Base-by-base conservation (phyloP, 2,329 filamentous ascomycete genomes). In the Alternaria angustiovoidea region DNA sequence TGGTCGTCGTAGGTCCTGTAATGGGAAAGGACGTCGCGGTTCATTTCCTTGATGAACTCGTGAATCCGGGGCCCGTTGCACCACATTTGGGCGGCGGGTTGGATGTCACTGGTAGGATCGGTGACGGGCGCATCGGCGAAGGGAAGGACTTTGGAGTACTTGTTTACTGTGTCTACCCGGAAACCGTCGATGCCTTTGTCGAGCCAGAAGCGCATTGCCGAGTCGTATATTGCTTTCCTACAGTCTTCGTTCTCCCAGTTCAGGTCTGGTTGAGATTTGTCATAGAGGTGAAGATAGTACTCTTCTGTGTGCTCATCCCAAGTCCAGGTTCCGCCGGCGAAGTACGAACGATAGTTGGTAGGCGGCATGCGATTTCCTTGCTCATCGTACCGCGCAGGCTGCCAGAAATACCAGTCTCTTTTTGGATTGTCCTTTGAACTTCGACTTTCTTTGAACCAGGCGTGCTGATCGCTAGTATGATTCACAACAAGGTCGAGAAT, bases 401-500 rank as follows among this genome's bases (percentile, higher is more conserved):
- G 83, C 89, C 89, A 91, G 67, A 90, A 88, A 69, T 91, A 91
- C 89, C 89, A 93, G 73, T 91, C 84, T 1, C 89, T 82, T 71
- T 91, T 91, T 9, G 87, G 83, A 69, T 83, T 89, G 64, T 85
- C 81, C 58, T 83, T 87, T 41, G 86, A 88, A 36, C 84, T 85
- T 51, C 87, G 81, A 2, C 88, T 90, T 70, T 91, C 85, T 48
- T 86, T 82, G 78, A 92, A 92, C 90, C 90, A 93, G 4, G 83
- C 82, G 68, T 92, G 89, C 73, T 91, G 84, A 64, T 90, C 86
- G 3, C 87, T 90, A 0, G 90, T 93, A 73, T 94, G 91, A 66
- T 93, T 94, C 62, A 93, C 85, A 2, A 94, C 91, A 3, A 94
- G 81, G 71, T 94, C 91, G 59, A 93, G 84, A 57, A 94, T 87